Conservation (phyloP, 345 rosid species). For the Citrus hindsii region DNA sequence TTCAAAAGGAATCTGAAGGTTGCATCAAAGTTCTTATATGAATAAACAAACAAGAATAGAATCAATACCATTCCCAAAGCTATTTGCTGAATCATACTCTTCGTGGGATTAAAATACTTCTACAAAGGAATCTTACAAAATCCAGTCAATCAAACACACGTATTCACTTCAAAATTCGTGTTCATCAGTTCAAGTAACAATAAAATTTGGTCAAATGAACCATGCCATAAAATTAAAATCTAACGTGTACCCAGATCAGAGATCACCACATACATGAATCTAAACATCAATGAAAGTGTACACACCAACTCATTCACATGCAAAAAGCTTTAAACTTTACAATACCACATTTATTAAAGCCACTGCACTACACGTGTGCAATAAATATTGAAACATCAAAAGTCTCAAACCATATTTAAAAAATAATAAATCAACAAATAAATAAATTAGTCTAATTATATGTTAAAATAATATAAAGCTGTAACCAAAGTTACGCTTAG, state of each 20-base stretch:
- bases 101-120: background rate
- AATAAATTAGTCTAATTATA: background rate
- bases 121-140: background rate
- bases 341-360: background rate
- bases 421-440: background rate
- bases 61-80: no score
- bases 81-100: background rate
- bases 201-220: background rate
- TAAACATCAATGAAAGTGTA: background rate
- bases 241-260: background rate
- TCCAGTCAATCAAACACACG: background rate
- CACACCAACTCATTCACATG: background rate
- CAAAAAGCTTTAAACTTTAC: background rate
- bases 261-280: background rate
- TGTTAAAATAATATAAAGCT: background rate
- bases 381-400: background rate
- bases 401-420: background rate
- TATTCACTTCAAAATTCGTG: background rate
- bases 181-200: background rate
- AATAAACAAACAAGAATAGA: no score
- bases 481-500: background rate
- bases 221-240: background rate
- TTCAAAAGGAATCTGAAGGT: no score
- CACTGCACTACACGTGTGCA: slow-evolving; percentile 3
- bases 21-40: no score